Base-by-base conservation (phyloP, 202 grass and related monocot genomes). In the Panicum hallii region DNA sequence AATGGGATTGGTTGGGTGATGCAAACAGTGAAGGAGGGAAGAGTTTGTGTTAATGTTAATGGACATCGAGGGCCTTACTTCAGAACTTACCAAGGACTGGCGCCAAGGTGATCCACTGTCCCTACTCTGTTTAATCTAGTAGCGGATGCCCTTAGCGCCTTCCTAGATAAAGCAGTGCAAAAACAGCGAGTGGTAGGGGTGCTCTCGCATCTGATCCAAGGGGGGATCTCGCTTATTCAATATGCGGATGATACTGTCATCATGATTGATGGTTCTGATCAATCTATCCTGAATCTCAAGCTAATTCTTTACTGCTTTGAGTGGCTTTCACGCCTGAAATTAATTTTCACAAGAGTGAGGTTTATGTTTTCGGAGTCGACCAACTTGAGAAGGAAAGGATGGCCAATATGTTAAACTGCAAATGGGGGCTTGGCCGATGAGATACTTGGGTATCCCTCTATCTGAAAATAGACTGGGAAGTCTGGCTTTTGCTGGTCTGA, bases 401-500 rank as follows among this genome's bases (percentile, higher is more conserved):
- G 11, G 46, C 69, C 0, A 50, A 72, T 0, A 32, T 72, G 61
- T 2, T 64, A 0, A 36, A 64, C 6, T 64, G 61, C 2, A 1
- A 4, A 0, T 4, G 1, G 61, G 61, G 1, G 13, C 5, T 0
- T 9, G 28, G 3, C 28, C 28, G 1, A 28, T 62, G 23, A 62
- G 13, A 4, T 62, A 62, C 1, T 1, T 62, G 0, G 23, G 58
- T 0, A 62, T 30, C 0, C 58, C 58, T 11, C 0, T 62, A 4
- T 28, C n/a, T 0, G 8, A 5, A 0, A 62, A 16, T 2, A 22
- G 5, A 2, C 9, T 57, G 20, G 54, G 54, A 0, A 22, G 7
- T 0, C 0, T 0, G 1, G 13, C 13, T 4, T 64, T 64, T 5
- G 0, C 1, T 0, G 9, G 1, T 13, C 0, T 64, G 0, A 15